A percentile compares a stretch with the other conserved stretches of the same genome.
Evolutionary conservation across 768 basidiomycete species (phyloP).

Genomic region (Daedalea quercina): DNA sequence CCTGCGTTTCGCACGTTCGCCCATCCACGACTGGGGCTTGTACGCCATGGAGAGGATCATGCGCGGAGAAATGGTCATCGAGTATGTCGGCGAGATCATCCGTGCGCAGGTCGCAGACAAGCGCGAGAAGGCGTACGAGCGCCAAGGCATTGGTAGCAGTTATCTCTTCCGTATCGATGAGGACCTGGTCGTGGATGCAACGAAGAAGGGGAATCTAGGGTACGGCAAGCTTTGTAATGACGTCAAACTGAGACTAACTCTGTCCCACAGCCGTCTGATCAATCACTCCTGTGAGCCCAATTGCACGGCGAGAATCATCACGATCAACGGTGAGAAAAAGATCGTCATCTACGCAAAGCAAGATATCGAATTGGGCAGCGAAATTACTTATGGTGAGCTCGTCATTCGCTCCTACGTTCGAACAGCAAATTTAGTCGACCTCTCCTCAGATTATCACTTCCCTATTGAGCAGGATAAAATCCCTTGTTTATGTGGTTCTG

Average conservation of each 20-base stretch:
- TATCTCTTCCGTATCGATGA: slow-evolving; percentile 98
- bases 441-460: slow-evolving; percentile 86
- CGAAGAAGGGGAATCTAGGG: slow-evolving; percentile 99
- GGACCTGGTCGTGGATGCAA: slow-evolving; percentile 96
- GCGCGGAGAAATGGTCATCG: slow-evolving; percentile 96
- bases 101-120: slow-evolving; percentile 94
- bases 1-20: slow-evolving; percentile 87
- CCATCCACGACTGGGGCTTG: slow-evolving; percentile 97
- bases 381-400: slow-evolving; percentile 93
- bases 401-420: not conserved
- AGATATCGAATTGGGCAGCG: slow-evolving; percentile 92
- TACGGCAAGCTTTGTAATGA: slow-evolving; percentile 34
- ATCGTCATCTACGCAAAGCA: slow-evolving; percentile 99
- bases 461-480: slow-evolving; percentile 98
- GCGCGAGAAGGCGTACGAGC: slow-evolving; percentile 93
- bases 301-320: slow-evolving; percentile 86
- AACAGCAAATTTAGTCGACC: not conserved
- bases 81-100: slow-evolving; percentile 98
- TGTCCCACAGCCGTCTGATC: slow-evolving; percentile 72
- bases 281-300: slow-evolving; percentile 98
- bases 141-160: slow-evolving; percentile 95
- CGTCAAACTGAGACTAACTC: not conserved
- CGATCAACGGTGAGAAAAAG: slow-evolving; percentile 90
- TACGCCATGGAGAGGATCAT: slow-evolving; percentile 97
- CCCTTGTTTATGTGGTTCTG: slow-evolving; percentile 84